phyloP scores from a whole-genome alignment of 2,329 filamentous ascomycete genomes.

The Coniochaeta pulveracea region DNA sequence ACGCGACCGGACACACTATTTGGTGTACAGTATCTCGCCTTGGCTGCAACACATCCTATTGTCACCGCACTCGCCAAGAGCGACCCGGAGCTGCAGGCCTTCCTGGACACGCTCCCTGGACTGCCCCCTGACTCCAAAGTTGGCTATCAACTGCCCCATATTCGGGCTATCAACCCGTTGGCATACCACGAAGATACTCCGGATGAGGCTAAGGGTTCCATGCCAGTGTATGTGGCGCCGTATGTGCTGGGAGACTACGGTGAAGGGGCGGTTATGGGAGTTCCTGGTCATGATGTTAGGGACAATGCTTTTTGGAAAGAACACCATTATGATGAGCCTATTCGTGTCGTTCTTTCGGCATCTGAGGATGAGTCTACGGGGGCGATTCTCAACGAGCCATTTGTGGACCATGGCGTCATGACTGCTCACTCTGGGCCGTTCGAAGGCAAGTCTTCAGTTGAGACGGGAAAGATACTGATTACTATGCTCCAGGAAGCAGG shows the following conservation, averaged over 20 bases:
- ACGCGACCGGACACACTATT: constrained; percentile 80
- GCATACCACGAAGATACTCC: constrained; percentile 39
- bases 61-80: constrained; percentile 48
- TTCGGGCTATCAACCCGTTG: constrained; percentile 57
- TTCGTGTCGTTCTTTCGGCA: constrained; percentile 51
- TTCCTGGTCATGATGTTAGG: constrained; percentile 71
- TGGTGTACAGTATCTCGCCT: constrained; percentile 73
- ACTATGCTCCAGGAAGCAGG: constrained; percentile 39
- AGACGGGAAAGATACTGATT: constrained; percentile 52
- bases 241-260: constrained; percentile 82
- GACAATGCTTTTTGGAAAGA: constrained; percentile 73
- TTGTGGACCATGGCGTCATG: constrained; percentile 55
- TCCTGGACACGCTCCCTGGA: constrained; percentile 51
- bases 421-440: constrained; percentile 55
- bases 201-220: constrained; percentile 37
- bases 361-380: constrained; percentile 35
- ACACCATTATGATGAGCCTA: constrained; percentile 48
- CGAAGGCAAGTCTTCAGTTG: constrained; percentile 48
- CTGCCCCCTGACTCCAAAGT: constrained; percentile 45
- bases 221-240: constrained; percentile 72
- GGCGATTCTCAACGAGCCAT: constrained; percentile 38
- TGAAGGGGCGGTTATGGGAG: constrained; percentile 84
- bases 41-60: constrained; percentile 62
- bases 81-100: constrained; percentile 52
- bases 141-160: constrained; percentile 54